Conservation (phyloP, 768 basidiomycete species). For the Tylopilus rubrobrunneus region DNA sequence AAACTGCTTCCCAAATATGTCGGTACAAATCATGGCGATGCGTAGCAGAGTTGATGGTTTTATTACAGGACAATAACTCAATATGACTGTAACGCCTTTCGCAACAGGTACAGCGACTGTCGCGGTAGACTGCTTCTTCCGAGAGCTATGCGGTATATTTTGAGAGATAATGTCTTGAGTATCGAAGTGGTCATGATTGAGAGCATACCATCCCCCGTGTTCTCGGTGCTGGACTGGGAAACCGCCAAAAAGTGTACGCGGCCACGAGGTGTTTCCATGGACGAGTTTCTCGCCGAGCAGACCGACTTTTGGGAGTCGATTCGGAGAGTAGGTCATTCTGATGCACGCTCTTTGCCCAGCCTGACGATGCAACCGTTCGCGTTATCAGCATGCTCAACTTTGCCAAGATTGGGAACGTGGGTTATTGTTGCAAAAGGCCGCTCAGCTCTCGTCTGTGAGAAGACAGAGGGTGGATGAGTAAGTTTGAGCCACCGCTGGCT, state of each 20-base stretch:
- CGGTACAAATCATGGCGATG: neutral
- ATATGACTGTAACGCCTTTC: too few species aligned
- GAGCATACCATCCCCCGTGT: too few species aligned
- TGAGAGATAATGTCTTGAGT: too few species aligned
- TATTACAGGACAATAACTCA: too few species aligned
- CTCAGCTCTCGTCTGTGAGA: slow-evolving; percentile 1
- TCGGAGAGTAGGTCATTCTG: neutral
- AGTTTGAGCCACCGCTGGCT: neutral
- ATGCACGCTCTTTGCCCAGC: neutral
- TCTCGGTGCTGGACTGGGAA: neutral
- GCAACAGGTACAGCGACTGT: too few species aligned
- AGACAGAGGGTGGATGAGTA: slow-evolving; percentile 2
- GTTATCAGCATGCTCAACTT: too few species aligned
- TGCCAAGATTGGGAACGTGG: neutral
- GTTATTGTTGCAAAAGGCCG: neutral
- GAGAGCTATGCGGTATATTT: too few species aligned
- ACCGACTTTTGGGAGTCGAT: neutral
- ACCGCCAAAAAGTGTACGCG: neutral
- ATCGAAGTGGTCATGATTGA: too few species aligned
- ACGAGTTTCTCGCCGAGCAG: neutral
- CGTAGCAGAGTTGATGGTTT: too few species aligned
- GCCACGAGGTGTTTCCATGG: neutral
- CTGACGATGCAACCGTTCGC: too few species aligned
- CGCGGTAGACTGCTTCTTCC: too few species aligned
- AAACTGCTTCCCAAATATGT: slow-evolving; percentile 9